Evolutionary conservation across 805 yeast species (phyloP), one percentile per base, ranked within the genome.

Genomic region (Wickerhamomyces subpelliculosus): DNA sequence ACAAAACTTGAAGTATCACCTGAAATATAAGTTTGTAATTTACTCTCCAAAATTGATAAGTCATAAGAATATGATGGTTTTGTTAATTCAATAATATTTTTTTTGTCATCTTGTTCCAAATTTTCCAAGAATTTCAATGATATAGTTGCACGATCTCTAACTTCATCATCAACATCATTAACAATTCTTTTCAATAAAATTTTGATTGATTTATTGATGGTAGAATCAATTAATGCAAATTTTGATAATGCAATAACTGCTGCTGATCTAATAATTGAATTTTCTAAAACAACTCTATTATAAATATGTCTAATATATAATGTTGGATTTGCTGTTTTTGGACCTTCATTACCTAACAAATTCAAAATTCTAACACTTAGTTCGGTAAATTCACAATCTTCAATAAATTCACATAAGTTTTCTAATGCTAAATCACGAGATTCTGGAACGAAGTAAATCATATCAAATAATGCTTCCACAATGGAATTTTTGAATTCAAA

Each of bases 361-460:
- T 89, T 96, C 61, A 93, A 72, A 41, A 93, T 81, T 57, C 97
- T 78, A n/a, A 89, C 95, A 21, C 94, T 78, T 44, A 93, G 77
- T 63, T 88, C 96, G 23, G 96, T 84, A 66, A 73, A 90, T 65
- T 93, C 98, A 67, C 97, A 93, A 69, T 93, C 98, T 65, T 93
- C 98, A 53, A 93, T 93, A 57, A 88, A 89, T 62, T 93, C 98
- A 71, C 97, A 88, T 52, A 93, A 72, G 60, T 82, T 82, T 64
- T 84, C 87, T 54, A 93, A 69, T 18, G 96, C 95, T 35, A 75
- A 62, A 50, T 84, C 93, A 54, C 85, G 77, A 12, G 94, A 86
- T 46, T 71, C 78, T 17, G 96, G 95, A 43, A 87, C 80, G 55
- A 82, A 87, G 49, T 83, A 81, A 51, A 93, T 85, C 61, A 93